These are phyloP conservation scores for Cyberlindnera xylosilytica DNA, from an alignment of 805 yeast genomes.

Conservation along the genomic window DNA sequence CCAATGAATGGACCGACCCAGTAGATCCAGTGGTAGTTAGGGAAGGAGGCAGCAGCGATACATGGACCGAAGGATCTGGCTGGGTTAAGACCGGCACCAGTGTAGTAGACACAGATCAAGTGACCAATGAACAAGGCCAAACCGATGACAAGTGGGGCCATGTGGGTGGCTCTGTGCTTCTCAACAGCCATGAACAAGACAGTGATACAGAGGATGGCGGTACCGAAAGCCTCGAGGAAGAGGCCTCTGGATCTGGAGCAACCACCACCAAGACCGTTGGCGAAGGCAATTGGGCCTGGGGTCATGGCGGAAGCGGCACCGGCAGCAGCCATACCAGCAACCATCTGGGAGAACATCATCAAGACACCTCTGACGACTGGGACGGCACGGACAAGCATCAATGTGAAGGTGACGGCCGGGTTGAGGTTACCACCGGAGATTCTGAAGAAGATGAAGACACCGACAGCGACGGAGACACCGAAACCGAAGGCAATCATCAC, in stretches of 20 bases:
- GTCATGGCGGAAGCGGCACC: constrained; percentile 85
- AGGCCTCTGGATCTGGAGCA: constrained; percentile 71
- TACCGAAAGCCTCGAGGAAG: constrained; percentile 79
- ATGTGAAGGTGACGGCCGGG: constrained; percentile 80
- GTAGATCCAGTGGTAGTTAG: constrained; percentile 85
- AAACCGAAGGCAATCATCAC: constrained; percentile 83
- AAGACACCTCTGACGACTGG: constrained; percentile 68
- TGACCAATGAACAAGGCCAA: constrained; percentile 78
- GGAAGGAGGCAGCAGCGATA: constrained; percentile 70
- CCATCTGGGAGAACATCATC: constrained; percentile 64
- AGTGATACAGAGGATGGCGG: constrained; percentile 67
- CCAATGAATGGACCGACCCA: constrained; percentile 89
- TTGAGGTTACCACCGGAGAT: constrained; percentile 88
- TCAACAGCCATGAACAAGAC: constrained; percentile 84
- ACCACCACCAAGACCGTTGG: constrained; percentile 71
- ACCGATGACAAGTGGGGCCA: constrained; percentile 85
- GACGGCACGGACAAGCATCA: constrained; percentile 70
- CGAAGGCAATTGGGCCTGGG: constrained; percentile 72
- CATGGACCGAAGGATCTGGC: constrained; percentile 88
- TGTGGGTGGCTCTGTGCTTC: constrained; percentile 67
- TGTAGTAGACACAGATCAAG: constrained; percentile 74
- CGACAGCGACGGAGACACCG: constrained; percentile 80
- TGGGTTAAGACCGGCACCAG: constrained; percentile 92
- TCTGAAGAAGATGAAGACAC: constrained; percentile 64
- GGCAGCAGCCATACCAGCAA: constrained; percentile 91